Conservation (phyloP, 129 eudicot genomes). For the Centella asiatica region DNA sequence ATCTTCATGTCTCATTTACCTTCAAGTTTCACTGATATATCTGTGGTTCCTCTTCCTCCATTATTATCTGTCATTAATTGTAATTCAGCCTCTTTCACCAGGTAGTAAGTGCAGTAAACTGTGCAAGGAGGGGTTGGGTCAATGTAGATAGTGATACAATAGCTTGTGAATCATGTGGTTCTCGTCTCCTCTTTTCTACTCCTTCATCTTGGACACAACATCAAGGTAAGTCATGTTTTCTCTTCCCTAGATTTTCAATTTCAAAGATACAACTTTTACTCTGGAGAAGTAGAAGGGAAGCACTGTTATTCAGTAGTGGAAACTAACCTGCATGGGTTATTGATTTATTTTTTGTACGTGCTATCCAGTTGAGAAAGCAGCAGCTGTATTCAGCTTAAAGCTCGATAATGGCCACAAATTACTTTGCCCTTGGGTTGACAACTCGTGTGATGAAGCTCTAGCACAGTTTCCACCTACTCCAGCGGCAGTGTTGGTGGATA, state of each 20-base stretch:
- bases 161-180: constrained; percentile 73
- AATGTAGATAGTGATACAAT: constrained; percentile 77
- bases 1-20: neutral
- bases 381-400: constrained; percentile 87
- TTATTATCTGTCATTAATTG: constrained; percentile 3
- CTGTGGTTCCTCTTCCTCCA: neutral
- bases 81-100: constrained; percentile 27
- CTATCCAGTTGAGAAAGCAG: constrained; percentile 84
- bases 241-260: neutral
- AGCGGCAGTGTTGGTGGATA: constrained; percentile 50
- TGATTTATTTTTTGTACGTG: neutral
- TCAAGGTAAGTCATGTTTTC: constrained; percentile 52
- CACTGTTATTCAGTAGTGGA: neutral
- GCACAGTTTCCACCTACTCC: constrained; percentile 70
- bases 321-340: neutral
- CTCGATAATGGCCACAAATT: constrained; percentile 80
- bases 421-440: constrained; percentile 90
- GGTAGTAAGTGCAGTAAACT: constrained; percentile 75
- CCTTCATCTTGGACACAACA: constrained; percentile 80
- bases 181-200: constrained; percentile 86
- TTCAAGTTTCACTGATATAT: constrained; percentile 1
- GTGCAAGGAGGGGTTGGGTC: constrained; percentile 94
- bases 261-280: neutral
- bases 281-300: neutral
- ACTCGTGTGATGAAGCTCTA: constrained; percentile 65